Base-by-base conservation (phyloP, 768 basidiomycete species). In the Suillus subaureus region DNA sequence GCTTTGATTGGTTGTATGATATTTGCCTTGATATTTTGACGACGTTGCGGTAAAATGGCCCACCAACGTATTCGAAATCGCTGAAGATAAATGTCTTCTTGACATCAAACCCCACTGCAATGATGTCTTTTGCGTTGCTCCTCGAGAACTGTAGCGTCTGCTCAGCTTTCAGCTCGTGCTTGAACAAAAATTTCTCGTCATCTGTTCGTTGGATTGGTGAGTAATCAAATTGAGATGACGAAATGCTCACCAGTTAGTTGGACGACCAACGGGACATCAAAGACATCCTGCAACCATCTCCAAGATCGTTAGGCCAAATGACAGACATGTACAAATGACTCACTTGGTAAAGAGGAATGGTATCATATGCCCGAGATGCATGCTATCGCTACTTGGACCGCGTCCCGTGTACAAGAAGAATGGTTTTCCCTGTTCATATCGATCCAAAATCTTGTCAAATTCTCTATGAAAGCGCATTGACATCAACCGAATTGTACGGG, bases 111-210 rank as follows among this genome's bases (percentile, higher is more conserved):
- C 97, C 97, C 66, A 96, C 92, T 1, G 97, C 95, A 70, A 99
- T 98, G 73, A 99, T 97, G 76, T 99, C 97, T 69, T 85, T 87
- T n/a, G 96, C 91, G 73, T 99, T 99, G 73, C 87, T 85, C 64
- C 85, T 85, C 9, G 94, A 87, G 75, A 96, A 99, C 28, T 82
- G 81, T 73, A 88, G 87, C 26, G 92, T 92, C 75, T 98, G 90
- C 69, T 98, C 94, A 42, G 93, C 84, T 75, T 94, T 96, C 66
- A 97, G 86, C 69, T 92, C 92, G 63, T 95, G 93, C 77, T 99
- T 97, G 86, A 99, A 97, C 56, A 99, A 79, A 82, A 99, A 99
- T 77, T 99, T 99, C 76, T 99, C 97, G 77, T 99, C 97, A 73
- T 99, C 97, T 94, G 70, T 47, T 8, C 13, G 26, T 42, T n/a